Evolutionary conservation across 257 asterid genomes (phyloP).

Genomic region (Misopates orontium): DNA sequence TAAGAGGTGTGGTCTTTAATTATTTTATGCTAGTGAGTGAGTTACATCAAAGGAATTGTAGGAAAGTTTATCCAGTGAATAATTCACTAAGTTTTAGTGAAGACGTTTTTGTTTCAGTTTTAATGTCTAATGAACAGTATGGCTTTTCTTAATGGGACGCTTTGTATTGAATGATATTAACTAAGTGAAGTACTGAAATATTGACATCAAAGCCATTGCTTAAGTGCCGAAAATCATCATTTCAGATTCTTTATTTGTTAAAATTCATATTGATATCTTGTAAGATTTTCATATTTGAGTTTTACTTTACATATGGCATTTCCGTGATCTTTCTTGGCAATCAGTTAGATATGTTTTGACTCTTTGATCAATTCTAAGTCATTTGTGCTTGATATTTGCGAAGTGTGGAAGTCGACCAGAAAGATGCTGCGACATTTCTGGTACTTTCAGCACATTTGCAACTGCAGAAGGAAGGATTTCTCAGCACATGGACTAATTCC

Average conservation of each 20-base stretch:
- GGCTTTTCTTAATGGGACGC: not conserved
- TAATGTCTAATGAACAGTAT: not conserved
- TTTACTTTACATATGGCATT: constrained; percentile 8
- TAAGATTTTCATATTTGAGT: constrained; percentile 1
- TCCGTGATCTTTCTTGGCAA: constrained; percentile 9
- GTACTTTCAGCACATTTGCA: constrained; percentile 87
- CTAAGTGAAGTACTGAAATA: constrained; percentile 5
- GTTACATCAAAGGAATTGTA: constrained; percentile 17
- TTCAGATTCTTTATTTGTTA: constrained; percentile 16
- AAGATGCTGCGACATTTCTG: constrained; percentile 69
- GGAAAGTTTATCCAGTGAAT: not conserved
- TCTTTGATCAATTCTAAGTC: constrained; percentile 22
- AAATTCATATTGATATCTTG: not conserved
- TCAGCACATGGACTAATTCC: constrained; percentile 95
- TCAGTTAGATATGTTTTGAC: constrained; percentile 9
- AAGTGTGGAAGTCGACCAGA: constrained; percentile 68
- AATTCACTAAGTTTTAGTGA: constrained; percentile 4
- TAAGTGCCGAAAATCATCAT: not conserved
- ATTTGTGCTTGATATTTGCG: constrained; percentile 33
- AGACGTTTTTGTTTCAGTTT: constrained; percentile 2
- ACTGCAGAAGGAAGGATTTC: constrained; percentile 91
- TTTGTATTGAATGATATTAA: constrained; percentile 6
- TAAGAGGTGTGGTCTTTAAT: constrained; percentile 59
- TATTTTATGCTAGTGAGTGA: constrained; percentile 24
- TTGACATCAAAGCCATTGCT: constrained; percentile 6